Evolutionary conservation across 371 early-diverging fungal species (phyloP).

Genomic region (Modicella reniformis): DNA sequence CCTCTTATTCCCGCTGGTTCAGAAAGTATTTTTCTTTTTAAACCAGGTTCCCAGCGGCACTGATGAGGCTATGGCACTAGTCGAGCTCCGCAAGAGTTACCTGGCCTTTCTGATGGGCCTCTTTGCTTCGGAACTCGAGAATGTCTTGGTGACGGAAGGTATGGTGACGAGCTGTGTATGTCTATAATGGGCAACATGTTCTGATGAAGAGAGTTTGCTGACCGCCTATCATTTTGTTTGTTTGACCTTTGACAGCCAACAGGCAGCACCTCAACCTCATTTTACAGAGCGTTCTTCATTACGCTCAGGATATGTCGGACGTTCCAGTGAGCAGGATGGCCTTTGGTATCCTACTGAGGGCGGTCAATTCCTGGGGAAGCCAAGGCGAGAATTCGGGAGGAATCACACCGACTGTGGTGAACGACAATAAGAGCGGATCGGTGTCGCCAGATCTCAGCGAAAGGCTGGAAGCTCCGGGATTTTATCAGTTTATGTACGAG

Average conservation of each 20-base stretch:
- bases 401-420: conserved; percentile 6
- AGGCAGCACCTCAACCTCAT: conserved; percentile 76
- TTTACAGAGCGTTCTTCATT: conserved; percentile 81
- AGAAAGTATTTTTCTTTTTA: conserved; percentile 84
- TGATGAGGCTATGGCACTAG: conserved; percentile 83
- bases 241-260: conserved; percentile 58
- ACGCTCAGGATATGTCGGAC: conserved; percentile 78
- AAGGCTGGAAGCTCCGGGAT: conserved; percentile 59
- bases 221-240: background rate
- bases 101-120: conserved; percentile 83
- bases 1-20: conserved; percentile 82
- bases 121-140: conserved; percentile 84
- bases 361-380: conserved; percentile 84
- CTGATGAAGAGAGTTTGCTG: background rate
- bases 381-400: conserved; percentile 45
- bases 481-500: conserved; percentile 84
- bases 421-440: conserved; percentile 12
- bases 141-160: conserved; percentile 80
- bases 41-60: conserved; percentile 87
- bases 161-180: conserved; percentile 24
- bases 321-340: conserved; percentile 83
- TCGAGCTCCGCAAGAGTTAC: conserved; percentile 85
- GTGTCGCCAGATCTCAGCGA: conserved; percentile 13
- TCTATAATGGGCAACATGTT: conserved; percentile 78
- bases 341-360: conserved; percentile 82